Conservation (phyloP, 768 basidiomycete species). For the Candolleomyces eurysporus region DNA sequence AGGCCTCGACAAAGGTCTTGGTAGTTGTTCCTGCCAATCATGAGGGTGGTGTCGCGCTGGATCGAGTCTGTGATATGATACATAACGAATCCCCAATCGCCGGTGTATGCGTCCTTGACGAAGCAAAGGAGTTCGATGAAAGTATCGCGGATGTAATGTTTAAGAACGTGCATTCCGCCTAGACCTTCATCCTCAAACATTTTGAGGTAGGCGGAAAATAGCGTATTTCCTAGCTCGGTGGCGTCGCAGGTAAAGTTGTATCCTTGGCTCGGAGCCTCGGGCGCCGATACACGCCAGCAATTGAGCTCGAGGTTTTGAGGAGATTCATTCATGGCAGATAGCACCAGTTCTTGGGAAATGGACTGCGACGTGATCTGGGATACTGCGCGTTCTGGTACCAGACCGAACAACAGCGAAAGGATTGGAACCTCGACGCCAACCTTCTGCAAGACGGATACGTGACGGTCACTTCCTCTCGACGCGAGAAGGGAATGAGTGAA, state of each 20-base stretch:
- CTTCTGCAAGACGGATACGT: conserved; percentile 1
- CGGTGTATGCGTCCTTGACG: conserved; percentile 30
- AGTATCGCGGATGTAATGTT: conserved; percentile 46
- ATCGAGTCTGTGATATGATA: conserved; percentile 26
- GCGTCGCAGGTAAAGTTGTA: not conserved
- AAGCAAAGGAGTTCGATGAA: conserved; percentile 44
- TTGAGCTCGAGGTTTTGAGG: conserved; percentile 1
- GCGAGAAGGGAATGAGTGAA: conserved; percentile 42
- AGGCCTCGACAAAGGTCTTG: conserved; percentile 49
- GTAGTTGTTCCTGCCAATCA: conserved; percentile 28
- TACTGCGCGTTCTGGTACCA: conserved; percentile 1
- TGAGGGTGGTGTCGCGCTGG: conserved; percentile 16
- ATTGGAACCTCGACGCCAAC: conserved; percentile 14
- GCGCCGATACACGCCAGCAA: not conserved
- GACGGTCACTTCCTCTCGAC: conserved; percentile 1
- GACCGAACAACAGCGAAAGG: conserved; percentile 2
- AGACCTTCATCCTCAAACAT: conserved; percentile 44
- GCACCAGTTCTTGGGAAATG: conserved; percentile 5
- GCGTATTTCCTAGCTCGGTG: conserved; percentile 31
- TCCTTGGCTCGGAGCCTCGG: not conserved
- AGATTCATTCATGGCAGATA: not conserved
- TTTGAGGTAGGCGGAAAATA: conserved; percentile 41
- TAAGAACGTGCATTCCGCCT: not conserved
- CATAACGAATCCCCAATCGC: conserved; percentile 45
- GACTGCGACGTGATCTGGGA: conserved; percentile 3